Evolutionary conservation across 2,329 filamentous ascomycete species (phyloP), one percentile per base, ranked within the genome.

Genomic region (Hymenoscyphus fructigenus): DNA sequence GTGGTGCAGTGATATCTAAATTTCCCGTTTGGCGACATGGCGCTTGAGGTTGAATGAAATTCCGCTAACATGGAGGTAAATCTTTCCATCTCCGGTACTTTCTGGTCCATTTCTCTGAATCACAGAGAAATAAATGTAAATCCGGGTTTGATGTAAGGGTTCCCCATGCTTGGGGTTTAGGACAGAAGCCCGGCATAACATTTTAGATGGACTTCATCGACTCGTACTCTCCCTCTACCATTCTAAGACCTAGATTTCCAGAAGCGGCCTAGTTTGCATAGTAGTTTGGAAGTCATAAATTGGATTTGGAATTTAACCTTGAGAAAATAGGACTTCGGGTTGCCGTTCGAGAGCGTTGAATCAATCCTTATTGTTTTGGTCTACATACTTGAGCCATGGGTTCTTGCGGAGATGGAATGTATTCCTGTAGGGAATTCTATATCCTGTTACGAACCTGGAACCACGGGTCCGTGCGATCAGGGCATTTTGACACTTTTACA

Each of bases 1-100:
- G 78, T 80, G 9, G 72, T 69, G 34, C 72, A 67, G 36, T 76
- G 73, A 60, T 79, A 78, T 1, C 76, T 76, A 66, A 76, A 79
- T 57, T 75, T 75, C 3, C 75, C 75, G 70, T 1, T 72, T 70
- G 4, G 64, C 57, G 67, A 64, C 20, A 28, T 23, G 14, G 59
- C 53, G 9, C 15, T 28, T 6, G 58, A 44, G 3, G 58, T 60
- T 12, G 20, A 47, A 60, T 60, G 58, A 23, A 50, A 29, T 63
- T 65, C 23, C 59, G 17, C 50, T 75, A 76, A 28, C 6, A 72
- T 64, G 41, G 74, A 72, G 1, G 76, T 61, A 12, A 28, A 61
- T 2, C 62, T 17, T 2, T 66, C 55, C 23, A 75, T 68, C 9
- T 65, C 65, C 17, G 74, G 63, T 20, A 70, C 62, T 55, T 72